Evolutionary conservation across 139 green algal species (phyloP).

Genomic region (Desmodesmus armatus): DNA sequence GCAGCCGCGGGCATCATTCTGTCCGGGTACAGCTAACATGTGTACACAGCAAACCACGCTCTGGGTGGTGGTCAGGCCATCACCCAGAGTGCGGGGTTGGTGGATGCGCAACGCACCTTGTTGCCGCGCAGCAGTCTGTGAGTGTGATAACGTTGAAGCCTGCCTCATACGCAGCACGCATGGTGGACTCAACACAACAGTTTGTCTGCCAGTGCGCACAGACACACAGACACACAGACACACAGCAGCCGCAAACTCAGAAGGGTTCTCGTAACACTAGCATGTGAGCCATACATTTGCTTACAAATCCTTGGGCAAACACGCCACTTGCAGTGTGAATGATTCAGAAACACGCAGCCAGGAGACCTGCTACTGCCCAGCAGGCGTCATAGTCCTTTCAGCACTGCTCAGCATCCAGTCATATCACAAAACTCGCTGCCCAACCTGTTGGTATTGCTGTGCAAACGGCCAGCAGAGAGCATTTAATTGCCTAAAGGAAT

Average conservation of each 20-base stretch:
- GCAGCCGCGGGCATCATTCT: not conserved
- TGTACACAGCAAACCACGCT: not conserved
- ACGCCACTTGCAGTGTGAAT: no score
- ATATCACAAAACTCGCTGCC: no score
- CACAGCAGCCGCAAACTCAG: not conserved
- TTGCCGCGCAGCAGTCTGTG: constrained; percentile 61
- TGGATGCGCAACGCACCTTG: constrained; percentile 39
- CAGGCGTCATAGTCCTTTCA: no score
- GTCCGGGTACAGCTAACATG: not conserved
- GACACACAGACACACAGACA: not conserved
- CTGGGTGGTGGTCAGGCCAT: not conserved
- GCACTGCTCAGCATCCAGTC: no score
- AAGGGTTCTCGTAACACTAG: no score
- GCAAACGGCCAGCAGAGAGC: no score
- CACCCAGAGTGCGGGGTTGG: not conserved
- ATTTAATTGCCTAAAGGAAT: no score
- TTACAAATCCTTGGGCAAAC: not conserved
- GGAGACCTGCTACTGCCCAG: no score
- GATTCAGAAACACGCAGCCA: no score
- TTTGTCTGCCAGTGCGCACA: constrained; percentile 42
- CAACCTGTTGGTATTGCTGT: no score
- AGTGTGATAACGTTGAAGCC: constrained; percentile 63
- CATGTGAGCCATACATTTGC: not conserved
- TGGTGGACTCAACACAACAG: constrained; percentile 66
- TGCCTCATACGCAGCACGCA: constrained; percentile 58